Evolutionary conservation across 2,329 filamentous ascomycete genomes (phyloP).

Genomic region (Verticillium longisporum): DNA sequence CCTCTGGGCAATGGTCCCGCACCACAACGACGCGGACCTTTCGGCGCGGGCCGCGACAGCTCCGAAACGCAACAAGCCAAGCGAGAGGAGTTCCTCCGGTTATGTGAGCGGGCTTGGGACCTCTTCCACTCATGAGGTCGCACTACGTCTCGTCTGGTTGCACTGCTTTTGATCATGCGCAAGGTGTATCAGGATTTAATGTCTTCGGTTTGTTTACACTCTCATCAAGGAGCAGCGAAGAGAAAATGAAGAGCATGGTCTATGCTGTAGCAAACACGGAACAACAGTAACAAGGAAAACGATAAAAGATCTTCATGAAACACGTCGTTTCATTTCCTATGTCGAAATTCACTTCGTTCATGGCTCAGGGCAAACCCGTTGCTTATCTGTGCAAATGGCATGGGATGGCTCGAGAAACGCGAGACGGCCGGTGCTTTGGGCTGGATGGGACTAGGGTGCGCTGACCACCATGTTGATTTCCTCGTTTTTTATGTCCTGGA

Average conservation of each 20-base stretch:
- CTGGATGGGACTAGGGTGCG: not conserved
- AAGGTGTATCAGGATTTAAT: conserved; percentile 7
- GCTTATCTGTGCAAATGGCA: not conserved
- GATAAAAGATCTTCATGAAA: not conserved
- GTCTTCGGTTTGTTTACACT: conserved; percentile 5
- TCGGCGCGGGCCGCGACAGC: conserved; percentile 74
- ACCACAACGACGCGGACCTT: conserved; percentile 57
- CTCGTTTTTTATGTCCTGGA: not conserved
- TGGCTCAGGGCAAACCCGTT: not conserved
- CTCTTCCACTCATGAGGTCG: conserved; percentile 79
- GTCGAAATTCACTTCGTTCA: not conserved
- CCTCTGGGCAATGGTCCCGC: conserved; percentile 71
- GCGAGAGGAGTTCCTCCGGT: conserved; percentile 82
- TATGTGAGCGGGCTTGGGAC: conserved; percentile 92
- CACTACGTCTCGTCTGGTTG: not conserved
- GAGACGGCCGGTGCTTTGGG: not conserved
- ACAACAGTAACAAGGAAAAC: not conserved
- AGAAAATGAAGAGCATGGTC: not conserved
- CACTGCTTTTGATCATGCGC: not conserved
- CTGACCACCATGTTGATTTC: not conserved
- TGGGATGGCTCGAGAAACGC: not conserved
- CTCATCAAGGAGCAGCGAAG: not conserved
- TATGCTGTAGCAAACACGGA: not conserved
- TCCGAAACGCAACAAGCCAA: conserved; percentile 79
- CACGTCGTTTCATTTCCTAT: not conserved